Percentiles rank a stretch among this genome's conserved stretches.
Conservation (phyloP, 176 grass and related monocot genomes). For the Saccharum spontaneum region DNA sequence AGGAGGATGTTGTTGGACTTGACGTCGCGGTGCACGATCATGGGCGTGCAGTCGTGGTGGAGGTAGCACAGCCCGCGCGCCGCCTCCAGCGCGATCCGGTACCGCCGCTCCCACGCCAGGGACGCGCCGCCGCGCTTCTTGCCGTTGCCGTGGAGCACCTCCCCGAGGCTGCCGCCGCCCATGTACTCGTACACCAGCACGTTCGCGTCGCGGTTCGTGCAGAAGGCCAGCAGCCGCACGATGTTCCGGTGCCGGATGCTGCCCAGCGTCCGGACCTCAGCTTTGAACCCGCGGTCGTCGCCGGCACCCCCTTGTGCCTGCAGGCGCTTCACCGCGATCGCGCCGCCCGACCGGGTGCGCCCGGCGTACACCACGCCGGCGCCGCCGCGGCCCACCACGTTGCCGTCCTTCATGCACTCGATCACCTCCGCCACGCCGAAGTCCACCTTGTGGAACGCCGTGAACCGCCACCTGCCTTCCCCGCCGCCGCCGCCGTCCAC, state of each 20-base stretch:
- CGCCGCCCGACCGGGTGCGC: conserved; percentile 29
- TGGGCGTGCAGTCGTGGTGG: conserved; percentile 90
- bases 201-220: conserved; percentile 46
- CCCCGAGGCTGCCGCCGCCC: conserved; percentile 71
- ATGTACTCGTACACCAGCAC: conserved; percentile 99
- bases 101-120: conserved; percentile 68
- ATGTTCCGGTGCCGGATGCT: conserved; percentile 95
- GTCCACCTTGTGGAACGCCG: conserved; percentile 84
- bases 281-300: conserved; percentile 74
- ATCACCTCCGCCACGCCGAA: conserved; percentile 83
- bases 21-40: conserved; percentile 89
- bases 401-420: conserved; percentile 94
- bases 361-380: conserved; percentile 83
- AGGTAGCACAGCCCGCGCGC: conserved; percentile 94
- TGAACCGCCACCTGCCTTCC: conserved; percentile 53
- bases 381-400: conserved; percentile 88
- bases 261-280: conserved; percentile 87
- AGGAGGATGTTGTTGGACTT: conserved; percentile 99
- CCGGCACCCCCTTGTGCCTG: not conserved
- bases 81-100: conserved; percentile 76
- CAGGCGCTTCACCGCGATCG: conserved; percentile 88
- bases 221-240: conserved; percentile 84
- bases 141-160: conserved; percentile 67
- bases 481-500: not conserved
- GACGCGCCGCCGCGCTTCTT: conserved; percentile 30